phyloP scores from a whole-genome alignment of 2,329 filamentous ascomycete species.

The Pseudogymnoascus sp. region DNA sequence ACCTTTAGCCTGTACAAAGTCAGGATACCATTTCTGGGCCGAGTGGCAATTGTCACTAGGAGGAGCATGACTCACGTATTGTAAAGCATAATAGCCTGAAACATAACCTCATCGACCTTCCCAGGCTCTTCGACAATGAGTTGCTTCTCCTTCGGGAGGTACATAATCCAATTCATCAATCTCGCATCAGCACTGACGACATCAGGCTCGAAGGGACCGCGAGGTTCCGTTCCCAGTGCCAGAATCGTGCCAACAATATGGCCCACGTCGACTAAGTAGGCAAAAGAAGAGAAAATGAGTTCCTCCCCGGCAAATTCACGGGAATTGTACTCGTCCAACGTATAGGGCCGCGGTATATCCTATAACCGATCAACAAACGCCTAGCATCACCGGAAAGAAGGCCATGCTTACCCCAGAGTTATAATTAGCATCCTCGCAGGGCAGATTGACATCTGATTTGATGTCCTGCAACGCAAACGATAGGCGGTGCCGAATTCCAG shows the following conservation, averaged over 20 bases:
- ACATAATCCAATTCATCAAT: slow-evolving; percentile 33
- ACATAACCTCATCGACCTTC: slow-evolving; percentile 32
- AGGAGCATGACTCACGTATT: slow-evolving; percentile 28
- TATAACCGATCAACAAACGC: slow-evolving; percentile 18
- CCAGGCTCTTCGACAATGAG: slow-evolving; percentile 32
- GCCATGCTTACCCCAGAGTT: slow-evolving; percentile 31
- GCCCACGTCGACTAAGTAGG: slow-evolving; percentile 32
- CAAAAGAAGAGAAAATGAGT: slow-evolving; percentile 32
- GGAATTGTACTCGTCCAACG: slow-evolving; percentile 30
- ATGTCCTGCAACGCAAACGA: slow-evolving; percentile 26
- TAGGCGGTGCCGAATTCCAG: slow-evolving; percentile 18
- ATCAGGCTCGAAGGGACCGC: slow-evolving; percentile 22
- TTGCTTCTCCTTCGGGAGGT: slow-evolving; percentile 34
- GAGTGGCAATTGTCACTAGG: background rate
- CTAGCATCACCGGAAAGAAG: slow-evolving; percentile 5
- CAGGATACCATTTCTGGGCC: background rate
- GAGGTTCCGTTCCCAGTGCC: slow-evolving; percentile 23
- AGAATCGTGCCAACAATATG: slow-evolving; percentile 30
- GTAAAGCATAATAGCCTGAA: slow-evolving; percentile 30
- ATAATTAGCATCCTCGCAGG: slow-evolving; percentile 36
- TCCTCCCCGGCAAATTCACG: slow-evolving; percentile 30
- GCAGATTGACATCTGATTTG: slow-evolving; percentile 31
- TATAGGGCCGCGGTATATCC: slow-evolving; percentile 30
- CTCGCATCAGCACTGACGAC: slow-evolving; percentile 31
- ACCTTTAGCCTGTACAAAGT: slow-evolving; percentile 18